Evolutionary conservation across 129 eudicot genomes (phyloP), one percentile per base, ranked within the genome.

Genomic region (Gnaphalium uliginosum): DNA sequence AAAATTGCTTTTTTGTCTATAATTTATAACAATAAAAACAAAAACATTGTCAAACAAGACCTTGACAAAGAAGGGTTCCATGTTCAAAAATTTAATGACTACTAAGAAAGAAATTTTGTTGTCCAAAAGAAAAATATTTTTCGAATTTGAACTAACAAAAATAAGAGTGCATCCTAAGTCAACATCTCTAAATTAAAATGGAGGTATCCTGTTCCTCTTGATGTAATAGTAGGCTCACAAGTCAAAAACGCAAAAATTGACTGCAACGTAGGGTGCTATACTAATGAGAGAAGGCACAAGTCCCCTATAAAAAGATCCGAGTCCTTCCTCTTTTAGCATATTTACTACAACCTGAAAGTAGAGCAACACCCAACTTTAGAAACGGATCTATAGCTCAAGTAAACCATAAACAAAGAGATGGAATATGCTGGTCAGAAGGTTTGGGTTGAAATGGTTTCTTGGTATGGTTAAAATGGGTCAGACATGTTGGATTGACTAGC

Each of bases 231-330:
- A 73, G 68, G 79, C 99, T 94, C 90, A 94, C 99, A 94, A 86
- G 90, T 94, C 97, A 87, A 94, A 94, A 37, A 91, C 86, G 71
- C 97, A 94, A 81, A 94, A 94, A 84, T 94, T 94, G 84, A 94
- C 94, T 67, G 99, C 99, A 84, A 94, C 91, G 26, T 94, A 94
- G 75, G 99, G 99, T 17, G 99, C 99, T 73, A 94, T 89, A 58
- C 99, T 92, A 76, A 94, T 83, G 57, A 94, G 96, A 75, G 99
- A 89, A 75, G 99, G 99, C 60, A 93, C 96, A 71, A 94, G 87
- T 76, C 99, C 99, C 79, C 81, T 87, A 66, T 94, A 94, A 65
- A 94, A 94, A 22, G 99, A 86, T 66, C 82, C 89, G 50, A 85
- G 13, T 75, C 99, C 99, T 87, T 94, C 99, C 81, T 94, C 97